Conservation (phyloP, 257 asterid genomes). For the Scutellaria baicalensis region DNA sequence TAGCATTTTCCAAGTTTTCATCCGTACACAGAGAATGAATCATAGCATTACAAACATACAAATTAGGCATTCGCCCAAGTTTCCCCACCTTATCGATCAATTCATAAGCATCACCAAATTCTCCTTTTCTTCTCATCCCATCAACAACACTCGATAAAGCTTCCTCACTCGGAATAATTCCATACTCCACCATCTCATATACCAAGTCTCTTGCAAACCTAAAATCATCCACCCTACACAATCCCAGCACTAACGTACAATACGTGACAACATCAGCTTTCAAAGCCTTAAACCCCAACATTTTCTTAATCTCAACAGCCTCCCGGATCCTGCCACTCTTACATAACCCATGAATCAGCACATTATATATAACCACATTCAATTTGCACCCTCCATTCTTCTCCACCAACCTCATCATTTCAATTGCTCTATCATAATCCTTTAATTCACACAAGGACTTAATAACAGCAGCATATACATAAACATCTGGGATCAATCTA, state of each 20-base stretch:
- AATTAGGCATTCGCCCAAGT: constrained; percentile 57
- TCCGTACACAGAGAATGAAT: constrained; percentile 61
- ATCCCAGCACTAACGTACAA: constrained; percentile 59
- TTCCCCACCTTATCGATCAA: constrained; percentile 48
- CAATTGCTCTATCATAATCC: constrained; percentile 57
- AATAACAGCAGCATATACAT: constrained; percentile 51
- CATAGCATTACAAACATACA: constrained; percentile 70
- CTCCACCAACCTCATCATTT: constrained; percentile 48
- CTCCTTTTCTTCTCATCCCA: constrained; percentile 66
- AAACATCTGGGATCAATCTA: constrained; percentile 46
- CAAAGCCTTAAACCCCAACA: constrained; percentile 38
- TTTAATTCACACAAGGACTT: constrained; percentile 72
- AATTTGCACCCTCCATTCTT: constrained; percentile 30
- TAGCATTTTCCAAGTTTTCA: constrained; percentile 49
- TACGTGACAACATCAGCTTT: constrained; percentile 63
- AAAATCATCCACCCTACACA: constrained; percentile 51
- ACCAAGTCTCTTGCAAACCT: constrained; percentile 44
- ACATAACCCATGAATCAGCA: constrained; percentile 83
- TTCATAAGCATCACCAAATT: constrained; percentile 40
- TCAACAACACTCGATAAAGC: constrained; percentile 77
- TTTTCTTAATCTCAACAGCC: constrained; percentile 64
- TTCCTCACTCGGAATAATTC: constrained; percentile 66
- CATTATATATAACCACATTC: constrained; percentile 66
- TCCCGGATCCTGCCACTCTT: constrained; percentile 55
- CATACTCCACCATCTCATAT: constrained; percentile 61